Evolutionary conservation across 202 grass and related monocot species (phyloP).

Genomic region (Musa balbisiana): DNA sequence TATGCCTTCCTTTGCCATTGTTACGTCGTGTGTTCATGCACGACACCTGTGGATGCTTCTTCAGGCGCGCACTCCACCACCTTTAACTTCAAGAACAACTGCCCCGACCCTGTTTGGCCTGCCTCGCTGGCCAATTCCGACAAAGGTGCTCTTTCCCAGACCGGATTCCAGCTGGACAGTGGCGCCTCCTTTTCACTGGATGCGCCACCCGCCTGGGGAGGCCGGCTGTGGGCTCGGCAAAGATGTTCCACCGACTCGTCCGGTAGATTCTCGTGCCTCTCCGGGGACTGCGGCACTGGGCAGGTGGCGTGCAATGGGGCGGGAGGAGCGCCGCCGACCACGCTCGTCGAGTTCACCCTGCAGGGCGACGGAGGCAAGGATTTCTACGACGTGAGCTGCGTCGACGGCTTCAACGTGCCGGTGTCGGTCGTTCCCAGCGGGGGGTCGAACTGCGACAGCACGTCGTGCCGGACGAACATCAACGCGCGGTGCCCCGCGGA

Average conservation of each 20-base stretch:
- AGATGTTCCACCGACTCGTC: conserved; percentile 15
- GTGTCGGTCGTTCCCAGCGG: conserved; percentile 12
- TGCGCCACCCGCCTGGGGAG: conserved; percentile 33
- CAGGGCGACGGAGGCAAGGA: conserved; percentile 25
- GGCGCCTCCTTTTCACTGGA: conserved; percentile 11
- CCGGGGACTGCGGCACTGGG: conserved; percentile 33
- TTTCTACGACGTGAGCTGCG: conserved; percentile 48
- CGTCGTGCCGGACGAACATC: conserved; percentile 38
- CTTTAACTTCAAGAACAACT: conserved; percentile 53
- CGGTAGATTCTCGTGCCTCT: conserved; percentile 36
- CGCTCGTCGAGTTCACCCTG: conserved; percentile 56
- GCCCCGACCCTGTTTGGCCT: conserved; percentile 40
- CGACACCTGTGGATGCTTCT: no score
- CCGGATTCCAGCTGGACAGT: conserved; percentile 33
- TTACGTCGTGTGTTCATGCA: no score
- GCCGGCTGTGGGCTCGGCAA: conserved; percentile 42
- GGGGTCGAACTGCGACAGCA: neutral
- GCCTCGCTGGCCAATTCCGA: conserved; percentile 18
- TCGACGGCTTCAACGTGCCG: conserved; percentile 69
- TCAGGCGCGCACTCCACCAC: conserved; percentile 29
- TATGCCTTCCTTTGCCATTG: no score
- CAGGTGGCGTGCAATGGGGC: conserved; percentile 31
- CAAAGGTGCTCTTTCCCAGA: conserved; percentile 17
- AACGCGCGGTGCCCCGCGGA: conserved; percentile 33
- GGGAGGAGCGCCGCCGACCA: conserved; percentile 43